Evolutionary conservation across 129 eudicot genomes (phyloP).

Genomic region (Tanacetum coccineum): DNA sequence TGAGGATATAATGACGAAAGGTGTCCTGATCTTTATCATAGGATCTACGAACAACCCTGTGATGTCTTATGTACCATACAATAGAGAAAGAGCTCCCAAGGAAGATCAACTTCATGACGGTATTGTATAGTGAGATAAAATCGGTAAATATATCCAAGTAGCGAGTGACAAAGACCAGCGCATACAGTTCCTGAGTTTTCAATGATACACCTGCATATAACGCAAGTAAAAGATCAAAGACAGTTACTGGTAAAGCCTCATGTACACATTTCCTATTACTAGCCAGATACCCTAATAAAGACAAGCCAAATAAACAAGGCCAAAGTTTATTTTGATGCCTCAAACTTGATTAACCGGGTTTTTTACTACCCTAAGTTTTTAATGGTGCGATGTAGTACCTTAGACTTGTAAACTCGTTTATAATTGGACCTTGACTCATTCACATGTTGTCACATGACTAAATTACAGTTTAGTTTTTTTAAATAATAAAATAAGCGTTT

Average conservation of each 20-base stretch:
- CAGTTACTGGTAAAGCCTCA: neutral
- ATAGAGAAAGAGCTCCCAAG: conserved; percentile 88
- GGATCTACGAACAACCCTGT: conserved; percentile 83
- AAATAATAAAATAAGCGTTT: too few relatives aligned
- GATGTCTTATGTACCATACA: conserved; percentile 92
- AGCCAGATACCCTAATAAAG: neutral
- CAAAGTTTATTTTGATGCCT: too few relatives aligned
- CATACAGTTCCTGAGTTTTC: conserved; percentile 94
- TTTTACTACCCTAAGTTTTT: too few relatives aligned
- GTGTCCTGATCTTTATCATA: conserved; percentile 94
- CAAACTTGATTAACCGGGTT: too few relatives aligned
- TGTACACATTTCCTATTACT: neutral
- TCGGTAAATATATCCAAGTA: conserved; percentile 80
- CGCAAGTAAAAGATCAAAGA: conserved; percentile 12
- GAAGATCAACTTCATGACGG: conserved; percentile 77
- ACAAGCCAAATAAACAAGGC: neutral
- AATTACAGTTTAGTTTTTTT: too few relatives aligned
- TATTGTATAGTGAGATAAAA: conserved; percentile 71
- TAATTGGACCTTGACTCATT: too few relatives aligned
- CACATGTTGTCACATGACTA: too few relatives aligned
- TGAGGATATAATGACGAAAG: conserved; percentile 76
- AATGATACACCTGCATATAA: conserved; percentile 74
- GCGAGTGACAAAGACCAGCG: conserved; percentile 86
- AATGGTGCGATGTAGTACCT: too few relatives aligned
- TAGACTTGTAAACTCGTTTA: too few relatives aligned